Evolutionary conservation across 2,329 filamentous ascomycete species (phyloP).

Genomic region (Leptographium flavum): DNA sequence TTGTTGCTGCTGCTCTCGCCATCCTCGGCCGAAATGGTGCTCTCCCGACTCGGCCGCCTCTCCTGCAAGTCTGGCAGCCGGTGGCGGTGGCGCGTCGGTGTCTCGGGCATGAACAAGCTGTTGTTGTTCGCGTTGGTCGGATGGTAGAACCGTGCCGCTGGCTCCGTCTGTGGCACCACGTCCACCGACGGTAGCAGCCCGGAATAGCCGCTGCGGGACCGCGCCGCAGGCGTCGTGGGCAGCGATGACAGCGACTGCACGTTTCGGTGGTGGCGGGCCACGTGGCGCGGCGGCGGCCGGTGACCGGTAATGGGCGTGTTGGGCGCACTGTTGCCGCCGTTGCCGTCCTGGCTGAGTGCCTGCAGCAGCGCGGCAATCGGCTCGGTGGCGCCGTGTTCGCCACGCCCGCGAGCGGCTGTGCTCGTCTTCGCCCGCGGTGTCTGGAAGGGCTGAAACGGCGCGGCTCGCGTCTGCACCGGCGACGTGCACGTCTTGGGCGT

Average conservation of each 20-base stretch:
- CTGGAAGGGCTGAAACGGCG: slow-evolving; percentile 38
- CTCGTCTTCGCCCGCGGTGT: slow-evolving; percentile 27
- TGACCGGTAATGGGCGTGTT: slow-evolving; percentile 46
- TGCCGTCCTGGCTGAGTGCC: slow-evolving; percentile 67
- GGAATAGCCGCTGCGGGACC: slow-evolving; percentile 31
- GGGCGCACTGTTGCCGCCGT: slow-evolving; percentile 47
- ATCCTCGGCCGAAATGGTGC: slow-evolving; percentile 63
- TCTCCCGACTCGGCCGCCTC: slow-evolving; percentile 61
- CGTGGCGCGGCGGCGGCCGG: slow-evolving; percentile 32
- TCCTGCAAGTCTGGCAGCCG: slow-evolving; percentile 8
- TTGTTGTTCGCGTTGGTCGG: slow-evolving; percentile 6
- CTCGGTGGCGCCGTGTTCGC: slow-evolving; percentile 39
- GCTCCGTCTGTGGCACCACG: slow-evolving; percentile 46
- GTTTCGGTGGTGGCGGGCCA: slow-evolving; percentile 54
- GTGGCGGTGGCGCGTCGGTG: slow-evolving; percentile 19
- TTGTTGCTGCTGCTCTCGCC: slow-evolving; percentile 16
- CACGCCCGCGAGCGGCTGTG: slow-evolving; percentile 28
- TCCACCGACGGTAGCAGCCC: slow-evolving; percentile 48
- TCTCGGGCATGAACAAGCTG: slow-evolving; percentile 27
- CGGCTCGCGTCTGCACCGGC: slow-evolving; percentile 31
- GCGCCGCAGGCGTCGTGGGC: slow-evolving; percentile 56
- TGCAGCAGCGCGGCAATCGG: slow-evolving; percentile 69
- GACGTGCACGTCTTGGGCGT: slow-evolving; percentile 36
- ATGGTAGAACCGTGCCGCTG: slow-evolving; percentile 1
- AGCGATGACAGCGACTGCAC: slow-evolving; percentile 76